Evolutionary conservation across 306 rosid genomes (phyloP), one percentile per base, ranked within the genome.

Genomic region (Nissolia schottii): DNA sequence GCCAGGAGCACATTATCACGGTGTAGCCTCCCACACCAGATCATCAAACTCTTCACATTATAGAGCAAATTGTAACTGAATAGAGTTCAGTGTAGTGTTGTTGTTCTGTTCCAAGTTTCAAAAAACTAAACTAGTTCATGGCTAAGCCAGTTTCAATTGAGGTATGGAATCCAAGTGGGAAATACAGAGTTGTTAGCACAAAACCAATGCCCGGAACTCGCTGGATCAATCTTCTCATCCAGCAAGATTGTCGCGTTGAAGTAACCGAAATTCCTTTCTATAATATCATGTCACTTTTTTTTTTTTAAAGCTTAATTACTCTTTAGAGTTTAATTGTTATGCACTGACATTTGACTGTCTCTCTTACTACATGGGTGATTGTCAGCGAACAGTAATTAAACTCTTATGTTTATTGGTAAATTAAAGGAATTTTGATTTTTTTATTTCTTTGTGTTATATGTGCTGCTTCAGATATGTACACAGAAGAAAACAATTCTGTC

Each of bases 151-250:
- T 94, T 37, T 89, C 96, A 41, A 85, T 91, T 40, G 92, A 94
- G 65, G 96, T 95, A 37, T 95, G 95, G 93, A 95, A 95, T 77
- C 99, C 99, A 22, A 91, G 67, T 74, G 97, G 97, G 6, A 95
- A 84, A 77, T 95, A 91, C 85, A 95, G 99, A 79, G 99, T 95
- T 64, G 82, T 95, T 0, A 95, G 99, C 89, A 95, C 99, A 1
- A 95, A 95, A 83, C 73, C 97, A 61, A 95, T 95, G 99, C 99
- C 99, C 0, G 97, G 97, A 80, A 91, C 93, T 67, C 97, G 99
- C 67, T 95, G 97, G 99, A 91, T 95, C 78, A 88, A 95, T 64
- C 99, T 95, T 71, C 88, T 95, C 25, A 79, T 91, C 53, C 92
- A 91, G 20, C 96, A 95, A 80, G 99, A 88, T 70, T 82, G 89